A percentile compares a stretch with the other conserved stretches of the same genome.
Evolutionary conservation across 169 alveolate species (phyloP).

Genomic region (Eimeria maxima): DNA sequence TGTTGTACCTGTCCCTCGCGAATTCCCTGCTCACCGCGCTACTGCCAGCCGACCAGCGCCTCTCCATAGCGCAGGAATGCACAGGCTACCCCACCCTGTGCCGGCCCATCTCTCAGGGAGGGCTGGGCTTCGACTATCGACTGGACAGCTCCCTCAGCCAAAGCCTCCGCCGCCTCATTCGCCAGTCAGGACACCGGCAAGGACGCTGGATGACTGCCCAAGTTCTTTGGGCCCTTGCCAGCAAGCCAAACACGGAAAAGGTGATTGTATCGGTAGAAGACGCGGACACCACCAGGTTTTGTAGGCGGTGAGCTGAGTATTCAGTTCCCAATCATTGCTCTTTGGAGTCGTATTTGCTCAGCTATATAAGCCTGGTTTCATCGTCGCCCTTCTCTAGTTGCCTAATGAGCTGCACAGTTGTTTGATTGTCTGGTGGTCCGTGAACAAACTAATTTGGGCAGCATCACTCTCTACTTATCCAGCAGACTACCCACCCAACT

Average conservation of each 20-base stretch:
- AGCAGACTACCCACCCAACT: not conserved
- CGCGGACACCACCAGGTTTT: conserved; percentile 80
- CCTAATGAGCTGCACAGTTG: not conserved
- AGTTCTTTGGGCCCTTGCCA: conserved; percentile 79
- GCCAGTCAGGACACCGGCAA: conserved; percentile 79
- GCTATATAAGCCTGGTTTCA: not conserved
- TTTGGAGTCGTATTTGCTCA: not conserved
- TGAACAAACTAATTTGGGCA: not conserved
- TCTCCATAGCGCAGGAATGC: conserved; percentile 95
- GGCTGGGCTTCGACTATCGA: conserved; percentile 95
- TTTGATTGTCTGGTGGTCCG: not conserved
- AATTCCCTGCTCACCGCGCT: conserved; percentile 92
- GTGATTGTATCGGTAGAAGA: conserved; percentile 77
- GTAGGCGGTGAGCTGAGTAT: conserved; percentile 56
- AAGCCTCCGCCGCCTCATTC: conserved; percentile 71
- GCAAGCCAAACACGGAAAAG: conserved; percentile 81
- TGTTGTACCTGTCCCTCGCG: conserved; percentile 94
- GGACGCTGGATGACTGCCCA: conserved; percentile 73
- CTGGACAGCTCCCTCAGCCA: conserved; percentile 90
- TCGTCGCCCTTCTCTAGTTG: not conserved
- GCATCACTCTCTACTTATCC: not conserved
- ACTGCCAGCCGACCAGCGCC: conserved; percentile 89
- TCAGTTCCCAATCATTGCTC: not conserved
- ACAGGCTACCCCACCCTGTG: conserved; percentile 96
- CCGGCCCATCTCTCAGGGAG: conserved; percentile 94